Conservation (phyloP, 306 rosid genomes). For the Myrica gale region DNA sequence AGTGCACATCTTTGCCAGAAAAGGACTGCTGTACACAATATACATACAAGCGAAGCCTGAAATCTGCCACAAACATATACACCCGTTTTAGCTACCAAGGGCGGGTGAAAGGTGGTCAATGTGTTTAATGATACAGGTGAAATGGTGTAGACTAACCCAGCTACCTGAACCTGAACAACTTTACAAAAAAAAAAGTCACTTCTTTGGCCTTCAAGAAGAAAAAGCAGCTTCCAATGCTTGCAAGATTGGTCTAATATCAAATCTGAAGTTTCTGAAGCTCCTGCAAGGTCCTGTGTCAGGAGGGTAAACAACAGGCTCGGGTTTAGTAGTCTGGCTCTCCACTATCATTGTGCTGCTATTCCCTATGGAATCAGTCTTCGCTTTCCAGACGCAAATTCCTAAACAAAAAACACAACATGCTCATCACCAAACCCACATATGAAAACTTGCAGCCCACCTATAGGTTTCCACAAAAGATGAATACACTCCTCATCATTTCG, state of each 20-base stretch:
- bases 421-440: conserved; percentile 23
- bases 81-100: conserved; percentile 33
- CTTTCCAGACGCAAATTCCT: conserved; percentile 84
- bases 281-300: conserved; percentile 52
- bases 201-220: conserved; percentile 37
- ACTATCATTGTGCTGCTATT: conserved; percentile 41
- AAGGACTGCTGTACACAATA: conserved; percentile 51
- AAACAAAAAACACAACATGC: conserved; percentile 27
- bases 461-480: not conserved
- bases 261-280: conserved; percentile 79
- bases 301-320: conserved; percentile 51
- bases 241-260: conserved; percentile 53
- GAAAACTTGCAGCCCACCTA: not conserved
- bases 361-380: conserved; percentile 61
- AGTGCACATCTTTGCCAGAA: conserved; percentile 26
- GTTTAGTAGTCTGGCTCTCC: conserved; percentile 56
- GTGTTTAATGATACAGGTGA: conserved; percentile 23
- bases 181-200: conserved; percentile 29
- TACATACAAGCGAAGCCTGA: conserved; percentile 45
- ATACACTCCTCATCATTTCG: not conserved
- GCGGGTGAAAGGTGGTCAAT: conserved; percentile 18
- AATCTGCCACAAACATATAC: conserved; percentile 39
- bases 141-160: conserved; percentile 26
- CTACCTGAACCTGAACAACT: conserved; percentile 25
- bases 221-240: conserved; percentile 76